Conservation (phyloP, 176 grass and related monocot genomes). For the Cocos nucifera region DNA sequence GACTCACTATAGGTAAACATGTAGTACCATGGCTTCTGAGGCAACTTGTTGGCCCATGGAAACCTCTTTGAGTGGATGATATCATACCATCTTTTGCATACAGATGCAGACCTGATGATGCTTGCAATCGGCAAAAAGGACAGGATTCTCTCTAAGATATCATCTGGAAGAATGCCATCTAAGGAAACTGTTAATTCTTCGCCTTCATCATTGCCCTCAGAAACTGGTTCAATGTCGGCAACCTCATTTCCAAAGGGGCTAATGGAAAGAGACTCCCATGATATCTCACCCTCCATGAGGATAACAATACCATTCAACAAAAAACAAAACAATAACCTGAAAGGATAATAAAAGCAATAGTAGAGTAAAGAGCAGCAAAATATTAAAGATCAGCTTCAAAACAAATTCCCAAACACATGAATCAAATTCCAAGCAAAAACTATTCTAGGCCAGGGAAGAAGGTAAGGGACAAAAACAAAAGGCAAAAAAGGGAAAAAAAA, state of each 20-base stretch:
- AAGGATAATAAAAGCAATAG: conserved; percentile 10
- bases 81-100: conserved; percentile 69
- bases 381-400: too few relatives aligned
- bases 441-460: too few relatives aligned
- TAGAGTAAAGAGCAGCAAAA: too few relatives aligned
- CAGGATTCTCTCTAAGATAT: conserved; percentile 77
- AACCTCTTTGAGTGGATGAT: conserved; percentile 51
- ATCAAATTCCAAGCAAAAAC: too few relatives aligned
- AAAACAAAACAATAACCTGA: conserved; percentile 24
- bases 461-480: too few relatives aligned
- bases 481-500: too few relatives aligned
- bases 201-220: conserved; percentile 16
- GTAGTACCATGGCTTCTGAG: conserved; percentile 91
- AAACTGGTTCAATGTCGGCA: conserved; percentile 24
- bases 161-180: conserved; percentile 56
- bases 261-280: conserved; percentile 33
- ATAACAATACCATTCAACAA: neutral
- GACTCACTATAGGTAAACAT: conserved; percentile 73
- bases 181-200: conserved; percentile 42
- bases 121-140: conserved; percentile 74
- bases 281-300: conserved; percentile 39
- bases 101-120: conserved; percentile 50
- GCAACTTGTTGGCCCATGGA: conserved; percentile 44
- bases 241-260: conserved; percentile 20
- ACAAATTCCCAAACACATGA: too few relatives aligned